phyloP scores from a whole-genome alignment of 768 basidiomycete species.

The Termitomyces eurrhizus region DNA sequence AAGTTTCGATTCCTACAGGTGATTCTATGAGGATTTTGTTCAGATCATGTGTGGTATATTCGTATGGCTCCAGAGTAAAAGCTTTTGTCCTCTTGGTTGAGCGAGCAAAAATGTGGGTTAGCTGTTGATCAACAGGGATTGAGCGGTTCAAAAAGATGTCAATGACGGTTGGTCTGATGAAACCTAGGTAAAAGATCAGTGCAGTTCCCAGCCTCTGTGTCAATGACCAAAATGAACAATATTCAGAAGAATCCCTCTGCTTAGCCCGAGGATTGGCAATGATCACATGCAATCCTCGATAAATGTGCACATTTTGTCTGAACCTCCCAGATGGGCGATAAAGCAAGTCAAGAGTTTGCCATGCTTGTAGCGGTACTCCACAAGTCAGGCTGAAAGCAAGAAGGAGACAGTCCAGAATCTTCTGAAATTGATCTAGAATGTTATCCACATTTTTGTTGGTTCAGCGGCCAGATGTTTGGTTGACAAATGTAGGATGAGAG shows the following conservation, averaged over 20 bases:
- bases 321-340: background rate
- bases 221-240: background rate
- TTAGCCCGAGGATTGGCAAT: background rate
- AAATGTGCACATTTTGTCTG: background rate
- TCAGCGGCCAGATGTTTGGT: background rate
- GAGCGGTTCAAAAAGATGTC: no score
- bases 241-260: background rate
- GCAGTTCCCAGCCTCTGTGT: background rate
- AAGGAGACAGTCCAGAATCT: background rate
- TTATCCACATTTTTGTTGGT: background rate
- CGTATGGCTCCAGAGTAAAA: background rate
- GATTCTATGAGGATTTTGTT: no score
- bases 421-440: background rate
- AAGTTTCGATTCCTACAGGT: background rate
- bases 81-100: background rate
- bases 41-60: background rate
- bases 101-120: background rate
- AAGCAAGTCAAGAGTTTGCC: background rate
- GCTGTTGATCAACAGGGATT: background rate
- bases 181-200: no score
- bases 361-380: background rate
- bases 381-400: background rate
- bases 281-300: background rate
- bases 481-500: background rate
- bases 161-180: no score